Conservation (phyloP, 768 basidiomycete genomes). For the Pilatotrama ljubarskyi region DNA sequence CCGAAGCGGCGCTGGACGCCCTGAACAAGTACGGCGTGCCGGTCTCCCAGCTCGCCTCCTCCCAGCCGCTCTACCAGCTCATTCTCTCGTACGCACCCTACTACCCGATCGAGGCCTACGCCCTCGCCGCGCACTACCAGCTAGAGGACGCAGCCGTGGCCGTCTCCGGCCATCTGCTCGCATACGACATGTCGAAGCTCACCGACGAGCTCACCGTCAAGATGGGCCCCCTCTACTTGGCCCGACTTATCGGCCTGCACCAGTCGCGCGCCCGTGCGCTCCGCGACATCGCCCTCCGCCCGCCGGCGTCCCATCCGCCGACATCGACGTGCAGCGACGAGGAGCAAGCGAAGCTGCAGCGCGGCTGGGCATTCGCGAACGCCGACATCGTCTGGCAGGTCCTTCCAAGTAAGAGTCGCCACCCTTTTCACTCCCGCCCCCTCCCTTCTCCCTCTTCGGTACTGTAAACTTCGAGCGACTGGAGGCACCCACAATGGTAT, state of each 20-base stretch:
- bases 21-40: conserved; percentile 30
- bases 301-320: conserved; percentile 29
- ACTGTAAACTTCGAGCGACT: too few species aligned
- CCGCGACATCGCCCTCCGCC: conserved; percentile 28
- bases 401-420: conserved; percentile 19
- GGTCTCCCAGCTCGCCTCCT: conserved; percentile 23
- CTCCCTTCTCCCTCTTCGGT: too few species aligned
- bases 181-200: conserved; percentile 34
- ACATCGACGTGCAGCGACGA: conserved; percentile 19
- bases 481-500: too few species aligned
- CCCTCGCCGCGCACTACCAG: conserved; percentile 39
- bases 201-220: conserved; percentile 38
- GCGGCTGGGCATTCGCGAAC: conserved; percentile 32
- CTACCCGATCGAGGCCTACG: conserved; percentile 42
- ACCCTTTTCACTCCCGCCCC: too few species aligned
- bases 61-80: conserved; percentile 32
- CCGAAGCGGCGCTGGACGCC: conserved; percentile 25
- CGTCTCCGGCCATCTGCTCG: conserved; percentile 40
- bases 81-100: conserved; percentile 36
- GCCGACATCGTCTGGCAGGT: conserved; percentile 31
- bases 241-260: conserved; percentile 40
- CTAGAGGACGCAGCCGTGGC: conserved; percentile 40
- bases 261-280: conserved; percentile 38
- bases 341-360: conserved; percentile 25
- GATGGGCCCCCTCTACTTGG: conserved; percentile 44